phyloP scores from a whole-genome alignment of 768 basidiomycete species.

The Boletus speciosus region DNA sequence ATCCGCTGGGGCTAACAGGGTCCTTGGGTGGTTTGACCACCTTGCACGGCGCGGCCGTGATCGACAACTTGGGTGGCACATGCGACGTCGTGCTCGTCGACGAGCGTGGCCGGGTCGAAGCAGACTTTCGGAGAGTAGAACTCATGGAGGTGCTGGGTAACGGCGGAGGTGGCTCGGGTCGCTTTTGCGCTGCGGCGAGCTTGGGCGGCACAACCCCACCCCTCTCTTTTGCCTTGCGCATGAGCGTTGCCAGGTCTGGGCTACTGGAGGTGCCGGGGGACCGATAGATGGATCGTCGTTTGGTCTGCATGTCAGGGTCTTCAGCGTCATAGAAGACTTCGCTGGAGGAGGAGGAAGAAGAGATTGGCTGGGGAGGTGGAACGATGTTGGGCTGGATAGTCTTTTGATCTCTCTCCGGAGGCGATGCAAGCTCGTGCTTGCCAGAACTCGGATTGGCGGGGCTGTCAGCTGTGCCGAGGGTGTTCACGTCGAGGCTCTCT shows the following conservation, averaged over 20 bases:
- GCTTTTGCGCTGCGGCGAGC: constrained; percentile 29
- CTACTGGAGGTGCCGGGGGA: constrained; percentile 87
- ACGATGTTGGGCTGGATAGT: constrained; percentile 51
- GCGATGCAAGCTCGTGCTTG: constrained; percentile 38
- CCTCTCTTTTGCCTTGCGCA: constrained; percentile 78
- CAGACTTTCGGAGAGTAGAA: constrained; percentile 26
- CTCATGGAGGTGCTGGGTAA: constrained; percentile 31
- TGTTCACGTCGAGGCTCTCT: constrained; percentile 68
- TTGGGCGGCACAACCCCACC: constrained; percentile 41
- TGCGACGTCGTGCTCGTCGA: constrained; percentile 37
- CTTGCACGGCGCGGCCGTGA: constrained; percentile 30
- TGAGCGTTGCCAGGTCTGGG: constrained; percentile 85
- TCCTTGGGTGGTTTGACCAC: constrained; percentile 24
- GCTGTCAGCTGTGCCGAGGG: constrained; percentile 55
- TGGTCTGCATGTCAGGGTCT: constrained; percentile 64
- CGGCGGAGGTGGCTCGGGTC: constrained; percentile 43
- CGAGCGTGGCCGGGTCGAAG: constrained; percentile 38
- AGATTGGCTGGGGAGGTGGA: constrained; percentile 43
- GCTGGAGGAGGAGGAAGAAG: constrained; percentile 51
- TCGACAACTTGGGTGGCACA: constrained; percentile 34
- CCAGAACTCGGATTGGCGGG: constrained; percentile 13
- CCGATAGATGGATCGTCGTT: constrained; percentile 82
- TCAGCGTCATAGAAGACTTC: constrained; percentile 65
- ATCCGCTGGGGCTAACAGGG: constrained; percentile 33
- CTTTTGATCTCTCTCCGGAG: constrained; percentile 34